These are phyloP conservation scores for Tuctoria greenei DNA, from an alignment of 176 grass and related monocot species.

Conservation along the genomic window DNA sequence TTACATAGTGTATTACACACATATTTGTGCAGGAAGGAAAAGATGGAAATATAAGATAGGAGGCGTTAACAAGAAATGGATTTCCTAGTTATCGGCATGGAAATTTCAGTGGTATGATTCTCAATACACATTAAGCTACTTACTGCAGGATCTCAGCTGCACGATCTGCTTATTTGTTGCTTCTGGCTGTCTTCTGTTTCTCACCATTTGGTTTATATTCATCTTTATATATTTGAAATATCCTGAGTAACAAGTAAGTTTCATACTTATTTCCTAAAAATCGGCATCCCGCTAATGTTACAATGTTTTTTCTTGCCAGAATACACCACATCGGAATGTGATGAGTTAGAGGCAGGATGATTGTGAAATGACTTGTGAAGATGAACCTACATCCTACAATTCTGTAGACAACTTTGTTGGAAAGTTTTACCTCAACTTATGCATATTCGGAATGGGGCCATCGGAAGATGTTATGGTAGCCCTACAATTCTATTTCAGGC, in stretches of 20 bases:
- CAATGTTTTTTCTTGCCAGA: too few species aligned
- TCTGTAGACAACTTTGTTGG: too few species aligned
- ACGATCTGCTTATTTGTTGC: conserved; percentile 19
- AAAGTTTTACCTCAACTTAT: too few species aligned
- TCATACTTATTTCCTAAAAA: conserved; percentile 20
- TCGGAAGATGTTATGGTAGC: too few species aligned
- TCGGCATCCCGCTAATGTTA: conserved; percentile 31
- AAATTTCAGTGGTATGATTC: conserved; percentile 67
- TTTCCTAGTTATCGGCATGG: conserved; percentile 70
- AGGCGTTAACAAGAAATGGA: conserved; percentile 52
- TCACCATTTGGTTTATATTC: background rate
- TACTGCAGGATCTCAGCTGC: conserved; percentile 10
- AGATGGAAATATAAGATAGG: conserved; percentile 60
- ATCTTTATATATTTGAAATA: conserved; percentile 13
- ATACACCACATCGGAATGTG: too few species aligned
- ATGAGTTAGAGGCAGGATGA: too few species aligned
- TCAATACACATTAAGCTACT: conserved; percentile 12
- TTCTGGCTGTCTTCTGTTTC: conserved; percentile 6
- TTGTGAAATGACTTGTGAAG: too few species aligned
- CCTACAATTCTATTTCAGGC: too few species aligned
- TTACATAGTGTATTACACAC: conserved; percentile 57
- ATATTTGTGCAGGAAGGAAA: conserved; percentile 76
- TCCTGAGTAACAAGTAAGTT: conserved; percentile 3
- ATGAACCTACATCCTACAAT: too few species aligned
- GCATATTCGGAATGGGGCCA: too few species aligned